phyloP scores from a whole-genome alignment of 75 land plant species.

The Pinus taeda region DNA sequence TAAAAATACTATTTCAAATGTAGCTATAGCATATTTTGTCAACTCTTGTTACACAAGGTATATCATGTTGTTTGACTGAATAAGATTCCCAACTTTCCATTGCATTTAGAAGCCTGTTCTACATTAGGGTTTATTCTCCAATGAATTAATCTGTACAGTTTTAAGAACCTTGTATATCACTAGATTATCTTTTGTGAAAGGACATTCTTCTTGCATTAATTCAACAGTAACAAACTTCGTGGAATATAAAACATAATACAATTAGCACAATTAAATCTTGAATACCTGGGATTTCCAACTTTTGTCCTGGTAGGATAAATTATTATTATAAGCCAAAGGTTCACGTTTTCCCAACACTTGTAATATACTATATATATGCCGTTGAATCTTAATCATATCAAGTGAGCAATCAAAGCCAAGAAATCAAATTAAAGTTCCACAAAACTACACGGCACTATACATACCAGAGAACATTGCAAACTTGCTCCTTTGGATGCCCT shows the following conservation, averaged over 20 bases:
- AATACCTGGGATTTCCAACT: neutral
- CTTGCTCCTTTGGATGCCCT: conserved; percentile 33
- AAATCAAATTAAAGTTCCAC: neutral
- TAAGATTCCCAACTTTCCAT: neutral
- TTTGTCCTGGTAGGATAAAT: neutral
- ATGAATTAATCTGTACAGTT: neutral
- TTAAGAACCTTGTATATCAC: neutral
- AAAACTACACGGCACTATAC: neutral
- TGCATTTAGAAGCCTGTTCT: neutral
- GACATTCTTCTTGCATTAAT: neutral
- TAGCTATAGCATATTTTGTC: neutral
- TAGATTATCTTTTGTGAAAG: neutral
- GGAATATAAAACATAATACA: neutral
- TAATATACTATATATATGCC: neutral
- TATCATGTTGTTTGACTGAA: neutral
- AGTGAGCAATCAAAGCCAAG: neutral
- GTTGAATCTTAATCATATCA: neutral
- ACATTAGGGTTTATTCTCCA: neutral
- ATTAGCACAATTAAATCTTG: neutral
- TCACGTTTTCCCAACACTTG: too few species aligned
- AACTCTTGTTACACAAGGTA: neutral
- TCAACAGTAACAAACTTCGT: neutral
- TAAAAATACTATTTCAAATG: neutral
- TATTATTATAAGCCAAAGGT: too few species aligned
- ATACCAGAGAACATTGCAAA: conserved; percentile 28